phyloP scores from a whole-genome alignment of 495 filamentous ascomycete genomes.

The Podospora didyma region DNA sequence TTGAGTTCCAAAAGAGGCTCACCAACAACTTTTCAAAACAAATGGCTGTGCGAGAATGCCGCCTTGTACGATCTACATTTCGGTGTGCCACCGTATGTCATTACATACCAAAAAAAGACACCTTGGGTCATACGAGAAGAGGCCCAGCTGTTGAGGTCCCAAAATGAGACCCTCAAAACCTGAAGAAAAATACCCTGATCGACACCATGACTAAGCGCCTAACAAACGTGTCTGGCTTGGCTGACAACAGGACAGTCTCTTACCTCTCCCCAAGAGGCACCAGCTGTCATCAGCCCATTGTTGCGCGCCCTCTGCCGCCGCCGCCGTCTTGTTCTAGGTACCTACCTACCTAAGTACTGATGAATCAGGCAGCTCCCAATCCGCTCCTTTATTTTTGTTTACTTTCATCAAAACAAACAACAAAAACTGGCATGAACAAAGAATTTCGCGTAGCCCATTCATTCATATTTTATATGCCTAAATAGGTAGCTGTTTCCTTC shows the following conservation, averaged over 20 bases:
- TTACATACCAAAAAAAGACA: background rate
- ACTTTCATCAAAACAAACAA: conserved; percentile 4
- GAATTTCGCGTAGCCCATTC: background rate
- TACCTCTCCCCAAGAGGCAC: background rate
- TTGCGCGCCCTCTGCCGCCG: background rate
- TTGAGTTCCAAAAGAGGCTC: too few species aligned
- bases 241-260: background rate
- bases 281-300: background rate
- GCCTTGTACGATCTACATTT: background rate
- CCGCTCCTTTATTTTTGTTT: background rate
- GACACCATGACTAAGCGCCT: background rate
- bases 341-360: background rate
- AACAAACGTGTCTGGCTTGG: background rate
- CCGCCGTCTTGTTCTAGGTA: background rate
- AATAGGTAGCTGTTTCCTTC: background rate
- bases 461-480: background rate
- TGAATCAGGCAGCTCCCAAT: background rate
- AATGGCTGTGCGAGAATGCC: too few species aligned
- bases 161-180: background rate
- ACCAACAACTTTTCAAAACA: too few species aligned
- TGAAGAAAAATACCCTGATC: background rate
- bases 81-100: background rate
- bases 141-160: background rate
- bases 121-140: background rate
- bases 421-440: background rate